These are phyloP conservation scores for Lactifluus volemus DNA, from an alignment of 768 basidiomycete genomes.

Conservation along the genomic window DNA sequence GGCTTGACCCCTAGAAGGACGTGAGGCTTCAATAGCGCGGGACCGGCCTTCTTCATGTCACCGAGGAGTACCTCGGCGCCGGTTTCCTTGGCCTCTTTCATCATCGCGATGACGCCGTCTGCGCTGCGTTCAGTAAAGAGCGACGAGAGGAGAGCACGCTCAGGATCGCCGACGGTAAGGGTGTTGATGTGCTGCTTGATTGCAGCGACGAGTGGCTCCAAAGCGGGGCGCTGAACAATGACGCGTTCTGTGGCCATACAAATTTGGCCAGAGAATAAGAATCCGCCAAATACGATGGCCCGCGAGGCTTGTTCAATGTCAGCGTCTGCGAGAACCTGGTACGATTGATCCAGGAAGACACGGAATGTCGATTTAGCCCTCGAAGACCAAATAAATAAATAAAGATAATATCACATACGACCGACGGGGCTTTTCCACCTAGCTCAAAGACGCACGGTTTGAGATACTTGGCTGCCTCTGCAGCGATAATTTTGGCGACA, in stretches of 20 bases:
- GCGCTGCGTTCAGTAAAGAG: conserved; percentile 40
- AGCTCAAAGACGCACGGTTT: conserved; percentile 51
- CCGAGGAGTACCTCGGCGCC: conserved; percentile 42
- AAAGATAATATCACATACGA: conserved; percentile 29
- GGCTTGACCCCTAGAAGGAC: conserved; percentile 39
- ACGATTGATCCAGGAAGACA: too few relatives aligned
- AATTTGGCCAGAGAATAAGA: conserved; percentile 43
- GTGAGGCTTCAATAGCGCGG: conserved; percentile 41
- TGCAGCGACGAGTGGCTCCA: conserved; percentile 29
- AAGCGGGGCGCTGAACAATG: conserved; percentile 39
- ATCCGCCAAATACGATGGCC: conserved; percentile 36
- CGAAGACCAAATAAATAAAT: neutral
- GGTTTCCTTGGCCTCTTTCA: conserved; percentile 34
- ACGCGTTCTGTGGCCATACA: conserved; percentile 53
- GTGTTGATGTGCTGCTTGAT: conserved; percentile 28
- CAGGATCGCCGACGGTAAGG: conserved; percentile 34
- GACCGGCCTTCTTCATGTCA: conserved; percentile 31
- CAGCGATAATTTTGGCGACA: conserved; percentile 45
- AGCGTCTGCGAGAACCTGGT: conserved; percentile 45
- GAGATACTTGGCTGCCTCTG: conserved; percentile 45
- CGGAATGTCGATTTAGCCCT: neutral
- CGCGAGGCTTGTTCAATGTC: conserved; percentile 46
- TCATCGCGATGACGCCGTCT: conserved; percentile 34
- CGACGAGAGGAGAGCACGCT: conserved; percentile 27
- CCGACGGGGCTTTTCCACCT: conserved; percentile 44